Conservation (phyloP, 2,329 filamentous ascomycete genomes). For the Lecanicillium sp. region DNA sequence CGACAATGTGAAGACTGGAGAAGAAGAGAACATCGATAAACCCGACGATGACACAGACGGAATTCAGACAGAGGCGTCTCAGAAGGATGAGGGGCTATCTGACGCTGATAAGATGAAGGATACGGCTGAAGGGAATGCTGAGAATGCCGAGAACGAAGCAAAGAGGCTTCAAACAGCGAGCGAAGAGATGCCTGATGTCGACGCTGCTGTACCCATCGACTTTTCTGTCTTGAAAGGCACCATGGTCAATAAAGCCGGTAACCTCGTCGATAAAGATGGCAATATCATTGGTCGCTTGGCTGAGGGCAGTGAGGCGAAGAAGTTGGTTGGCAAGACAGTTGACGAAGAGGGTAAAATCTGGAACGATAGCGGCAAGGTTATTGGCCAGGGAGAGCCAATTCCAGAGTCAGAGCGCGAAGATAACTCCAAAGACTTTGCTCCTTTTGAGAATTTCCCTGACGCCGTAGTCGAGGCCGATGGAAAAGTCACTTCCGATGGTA, state of each 20-base stretch:
- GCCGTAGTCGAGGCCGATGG: conserved; percentile 47
- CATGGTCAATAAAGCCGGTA: conserved; percentile 53
- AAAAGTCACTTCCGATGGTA: conserved; percentile 40
- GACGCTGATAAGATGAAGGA: conserved; percentile 6
- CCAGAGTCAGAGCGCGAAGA: conserved; percentile 46
- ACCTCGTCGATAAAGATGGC: conserved; percentile 46
- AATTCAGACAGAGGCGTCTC: too few relatives aligned
- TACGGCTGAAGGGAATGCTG: conserved; percentile 3
- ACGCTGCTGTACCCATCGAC: conserved; percentile 26
- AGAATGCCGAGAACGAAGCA: conserved; percentile 9
- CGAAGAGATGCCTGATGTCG: conserved; percentile 13
- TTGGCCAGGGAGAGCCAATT: conserved; percentile 56
- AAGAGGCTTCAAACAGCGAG: conserved; percentile 9
- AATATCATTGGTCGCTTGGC: conserved; percentile 53
- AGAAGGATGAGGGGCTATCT: too few relatives aligned
- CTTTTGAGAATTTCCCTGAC: conserved; percentile 52
- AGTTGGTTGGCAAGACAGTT: conserved; percentile 55
- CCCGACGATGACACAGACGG: too few relatives aligned
- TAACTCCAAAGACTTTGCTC: conserved; percentile 32
- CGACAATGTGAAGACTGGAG: background rate
- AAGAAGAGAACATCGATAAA: conserved; percentile 8
- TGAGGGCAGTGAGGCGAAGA: conserved; percentile 51
- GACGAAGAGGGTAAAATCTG: conserved; percentile 64
- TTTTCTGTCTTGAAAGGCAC: conserved; percentile 42
- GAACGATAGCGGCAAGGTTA: conserved; percentile 60